Base-by-base conservation (phyloP, 2,329 filamentous ascomycete species). In the Didymella pinodella region DNA sequence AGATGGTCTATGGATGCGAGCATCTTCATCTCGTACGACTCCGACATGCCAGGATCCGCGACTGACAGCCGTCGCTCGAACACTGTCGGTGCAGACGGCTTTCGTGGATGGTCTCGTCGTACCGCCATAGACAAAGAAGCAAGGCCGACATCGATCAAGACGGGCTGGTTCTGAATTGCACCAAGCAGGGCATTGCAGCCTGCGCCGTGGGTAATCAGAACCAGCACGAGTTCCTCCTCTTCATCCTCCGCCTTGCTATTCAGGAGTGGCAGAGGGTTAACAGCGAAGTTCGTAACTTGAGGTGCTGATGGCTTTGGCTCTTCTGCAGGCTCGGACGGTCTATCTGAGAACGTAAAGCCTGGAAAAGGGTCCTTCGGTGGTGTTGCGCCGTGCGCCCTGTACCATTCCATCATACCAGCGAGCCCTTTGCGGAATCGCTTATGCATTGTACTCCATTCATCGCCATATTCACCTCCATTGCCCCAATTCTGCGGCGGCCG, bases 371-470 rank as follows among this genome's bases (percentile, higher is more conserved):
- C 71, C 31, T 72, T 68, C 0, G 77, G 77, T 31, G 72, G 70
- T 52, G 71, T 57, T 2, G 65, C 77, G 2, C 80, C 63, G 76
- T 87, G 69, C 74, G 83, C 78, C 53, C 80, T 79, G 73, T 99
- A 99, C 91, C 93, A 98, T 59, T 90, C 85, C 12, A 97, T 82
- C 80, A 97, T 85, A 44, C 87, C 86, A 65, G 91, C 88, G 38
- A 97, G 77, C 0, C 94, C 94, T 61, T 83, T 86, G 36, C 93
- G 86, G 70, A 98, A 97, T 22, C 95, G 86, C 73, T 89, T 89
- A 77, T 99, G 95, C 95, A 99, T 98, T 3, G 88, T 84, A 29
- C 92, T 90, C 95, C 95, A 99, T 77, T 98, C 95, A 77, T 99
- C 95, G 0, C 92, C 93, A 68, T 92, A 91, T 43, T 89, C 85